Evolutionary conservation across 306 rosid genomes (phyloP), one percentile per base, ranked within the genome.

Genomic region (Vigna reflexopilosa): DNA sequence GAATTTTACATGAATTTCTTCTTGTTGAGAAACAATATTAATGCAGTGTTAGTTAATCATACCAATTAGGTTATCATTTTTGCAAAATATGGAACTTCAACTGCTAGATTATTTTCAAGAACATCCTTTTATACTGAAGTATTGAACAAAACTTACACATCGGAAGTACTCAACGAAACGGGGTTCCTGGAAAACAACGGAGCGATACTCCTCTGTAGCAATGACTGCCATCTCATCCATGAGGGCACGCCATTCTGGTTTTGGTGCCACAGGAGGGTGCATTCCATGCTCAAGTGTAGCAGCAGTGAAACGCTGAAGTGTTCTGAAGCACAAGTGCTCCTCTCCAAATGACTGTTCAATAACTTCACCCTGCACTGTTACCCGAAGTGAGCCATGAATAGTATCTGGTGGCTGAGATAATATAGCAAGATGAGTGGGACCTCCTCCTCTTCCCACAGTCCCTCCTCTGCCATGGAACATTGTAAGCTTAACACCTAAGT

Each of bases 401-500:
- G 97, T 92, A 32, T 90, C 97, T 1, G 96, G 97, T 36, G 97
- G 97, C 83, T 92, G 97, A 66, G 97, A 92, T 80, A 92, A 79
- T 81, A 92, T 90, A 63, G 97, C 97, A 67, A 92, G 97, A 76
- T 92, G 97, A 47, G 97, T 92, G 15, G 97, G 97, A 0, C 96
- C 97, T 1, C 97, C 97, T 77, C 97, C 97, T 79, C 97, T 86
- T 51, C 97, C 97, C 50, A 92, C 96, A 19, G 97, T 92, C 83
- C 97, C 96, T 75, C 97, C 97, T 79, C 97, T 86, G 17, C 97
- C 97, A 79, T 92, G 97, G 83, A 92, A 92, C 97, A 92, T 92
- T 8, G 96, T 90, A 56, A 92, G 92, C 87, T 92, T 92, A 67
- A 92, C 77, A 50, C 93, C 92, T 50, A 30, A 88, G 66, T 90